A percentile compares a stretch with the other conserved stretches of the same genome.
Conservation (phyloP, 495 filamentous ascomycete genomes). For the Collariella sp. region DNA sequence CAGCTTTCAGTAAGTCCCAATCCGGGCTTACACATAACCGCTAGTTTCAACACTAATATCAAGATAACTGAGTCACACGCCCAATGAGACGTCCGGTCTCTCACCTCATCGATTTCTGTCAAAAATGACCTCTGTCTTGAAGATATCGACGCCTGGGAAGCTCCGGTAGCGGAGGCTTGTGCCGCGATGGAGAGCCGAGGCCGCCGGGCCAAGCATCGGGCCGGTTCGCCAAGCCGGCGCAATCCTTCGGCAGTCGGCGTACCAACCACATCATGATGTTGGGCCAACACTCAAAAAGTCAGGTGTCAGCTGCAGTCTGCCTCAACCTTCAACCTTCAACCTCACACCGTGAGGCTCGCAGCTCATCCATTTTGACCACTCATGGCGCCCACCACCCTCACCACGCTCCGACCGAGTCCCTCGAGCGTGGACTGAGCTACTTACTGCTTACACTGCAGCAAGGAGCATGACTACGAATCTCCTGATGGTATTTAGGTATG, state of each 20-base stretch:
- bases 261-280: background rate
- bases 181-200: background rate
- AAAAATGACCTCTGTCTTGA: background rate
- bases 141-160: background rate
- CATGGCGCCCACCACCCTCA: constrained; percentile 2
- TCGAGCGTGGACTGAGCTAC: background rate
- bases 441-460: constrained; percentile 1
- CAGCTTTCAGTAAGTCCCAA: background rate
- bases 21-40: background rate
- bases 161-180: background rate
- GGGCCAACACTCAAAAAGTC: too few species aligned
- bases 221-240: constrained; percentile 4
- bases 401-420: background rate
- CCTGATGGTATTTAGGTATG: background rate
- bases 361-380: too few species aligned
- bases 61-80: too few species aligned
- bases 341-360: too few species aligned
- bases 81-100: too few species aligned
- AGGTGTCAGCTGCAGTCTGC: too few species aligned
- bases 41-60: too few species aligned
- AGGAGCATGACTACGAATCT: background rate
- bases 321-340: too few species aligned
- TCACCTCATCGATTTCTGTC: background rate
- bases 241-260: background rate
- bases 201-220: constrained; percentile 4